Base-by-base conservation (phyloP, 1,284 basidiomycete genomes). In the Rhodotorula sp. region DNA sequence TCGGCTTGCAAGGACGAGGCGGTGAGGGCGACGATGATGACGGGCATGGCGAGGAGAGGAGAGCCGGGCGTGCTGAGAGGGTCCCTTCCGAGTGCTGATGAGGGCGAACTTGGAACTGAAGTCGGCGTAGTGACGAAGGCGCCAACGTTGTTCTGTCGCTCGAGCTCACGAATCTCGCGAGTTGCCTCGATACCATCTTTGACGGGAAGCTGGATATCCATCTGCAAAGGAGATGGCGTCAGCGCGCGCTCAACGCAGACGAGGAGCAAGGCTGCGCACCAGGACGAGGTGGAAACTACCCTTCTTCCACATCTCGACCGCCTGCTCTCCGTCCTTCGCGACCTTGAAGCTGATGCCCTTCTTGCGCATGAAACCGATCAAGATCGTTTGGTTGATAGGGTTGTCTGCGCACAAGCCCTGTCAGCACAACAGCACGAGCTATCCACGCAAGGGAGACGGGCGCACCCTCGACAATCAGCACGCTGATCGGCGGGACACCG, bases 141-240 rank as follows among this genome's bases (percentile, higher is more conserved):
- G 53, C 87, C 87, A 48, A 87, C 83, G 67, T 89, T 89, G 77
- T 82, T 82, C 53, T 80, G 75, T 73, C 88, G 87, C 80, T 99
- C 95, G 60, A 95, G 81, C 71, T 88, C 86, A 59, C 96, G 86
- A 68, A 99, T 99, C 80, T 95, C 92, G 77, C 94, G 94, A 0
- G 96, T 99, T 4, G 96, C 96, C 78, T 92, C 87, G 60, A 99
- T 97, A 34, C 96, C 96, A 80, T 96, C 92, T 91, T 98, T 97
- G 75, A 98, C 89, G 10, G 96, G 96, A 85, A 99, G 91, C 82
- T 98, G 95, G 70, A 99, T 98, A 81, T 99, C 96, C 96, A 99
- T 99, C 92, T 96, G 76, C 30, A 37, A 16, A 28, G 28, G 28
- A 2, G 24, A 7, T 0, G 5, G 26, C 3, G 20, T 56, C 47